A percentile compares a stretch with the other conserved stretches of the same genome.
phyloP scores from a whole-genome alignment of 1,284 basidiomycete species.

The Fomitiporia mediterranea region DNA sequence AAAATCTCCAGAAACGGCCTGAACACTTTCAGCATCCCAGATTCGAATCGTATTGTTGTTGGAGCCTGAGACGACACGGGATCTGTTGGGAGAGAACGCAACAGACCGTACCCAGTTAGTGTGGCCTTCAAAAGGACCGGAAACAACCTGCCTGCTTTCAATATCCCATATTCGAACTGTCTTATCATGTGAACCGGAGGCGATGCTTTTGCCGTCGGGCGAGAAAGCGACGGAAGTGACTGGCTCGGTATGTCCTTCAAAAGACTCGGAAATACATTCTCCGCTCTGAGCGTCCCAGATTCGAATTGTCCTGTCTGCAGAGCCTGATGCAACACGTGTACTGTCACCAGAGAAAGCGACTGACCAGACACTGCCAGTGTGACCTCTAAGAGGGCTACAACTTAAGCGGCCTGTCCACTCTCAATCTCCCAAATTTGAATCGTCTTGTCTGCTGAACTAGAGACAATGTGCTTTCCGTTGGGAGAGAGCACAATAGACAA shows the following conservation, averaged over 20 bases:
- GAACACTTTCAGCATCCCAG: no score
- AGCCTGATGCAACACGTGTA: slow-evolving; percentile 15
- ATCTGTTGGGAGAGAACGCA: no score
- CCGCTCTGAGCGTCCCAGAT: slow-evolving; percentile 20
- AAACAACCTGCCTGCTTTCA: no score
- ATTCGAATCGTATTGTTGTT: no score
- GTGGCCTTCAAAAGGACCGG: no score
- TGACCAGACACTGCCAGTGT: slow-evolving; percentile 5
- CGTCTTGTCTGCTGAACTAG: slow-evolving; percentile 17
- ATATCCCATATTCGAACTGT: no score
- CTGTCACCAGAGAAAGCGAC: slow-evolving; percentile 18
- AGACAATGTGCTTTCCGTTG: slow-evolving; percentile 19
- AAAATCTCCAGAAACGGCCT: no score
- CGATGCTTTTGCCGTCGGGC: slow-evolving; percentile 28
- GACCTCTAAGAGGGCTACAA: slow-evolving; percentile 27
- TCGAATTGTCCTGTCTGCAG: slow-evolving; percentile 15
- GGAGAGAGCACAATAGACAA: slow-evolving; percentile 6
- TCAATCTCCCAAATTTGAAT: slow-evolving; percentile 21
- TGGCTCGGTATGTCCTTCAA: slow-evolving; percentile 39
- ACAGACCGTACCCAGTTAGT: no score
- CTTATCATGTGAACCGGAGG: no score
- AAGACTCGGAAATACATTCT: slow-evolving; percentile 25
- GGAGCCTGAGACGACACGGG: no score
- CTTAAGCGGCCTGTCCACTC: slow-evolving; percentile 22
- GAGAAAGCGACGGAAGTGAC: slow-evolving; percentile 37